A percentile compares a stretch with the other conserved stretches of the same genome.
These are phyloP conservation scores for Mycena albidolilacea DNA, from an alignment of 768 basidiomycete species.

Conservation along the genomic window DNA sequence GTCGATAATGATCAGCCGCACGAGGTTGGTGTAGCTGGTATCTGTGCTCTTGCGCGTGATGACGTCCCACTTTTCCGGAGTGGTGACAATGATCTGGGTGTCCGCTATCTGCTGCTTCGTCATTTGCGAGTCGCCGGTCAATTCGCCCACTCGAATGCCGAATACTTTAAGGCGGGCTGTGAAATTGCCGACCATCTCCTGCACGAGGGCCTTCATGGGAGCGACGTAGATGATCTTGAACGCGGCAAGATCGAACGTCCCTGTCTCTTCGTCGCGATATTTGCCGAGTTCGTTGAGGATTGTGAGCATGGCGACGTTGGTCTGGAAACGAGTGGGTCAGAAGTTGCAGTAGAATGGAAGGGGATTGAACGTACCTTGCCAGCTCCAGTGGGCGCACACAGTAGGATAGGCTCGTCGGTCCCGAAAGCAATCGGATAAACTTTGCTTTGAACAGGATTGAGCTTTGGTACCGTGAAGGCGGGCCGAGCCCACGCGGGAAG, in stretches of 20 bases:
- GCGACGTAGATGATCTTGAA: slow-evolving; percentile 99
- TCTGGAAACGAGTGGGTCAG: slow-evolving; percentile 63
- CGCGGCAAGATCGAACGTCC: slow-evolving; percentile 84
- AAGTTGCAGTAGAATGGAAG: background rate
- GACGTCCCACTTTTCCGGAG: slow-evolving; percentile 99
- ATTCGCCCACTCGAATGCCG: slow-evolving; percentile 91
- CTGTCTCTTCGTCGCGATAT: slow-evolving; percentile 86
- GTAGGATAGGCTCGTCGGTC: slow-evolving; percentile 92
- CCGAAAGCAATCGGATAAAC: slow-evolving; percentile 94
- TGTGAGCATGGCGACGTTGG: slow-evolving; percentile 97
- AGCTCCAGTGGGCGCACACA: slow-evolving; percentile 98
- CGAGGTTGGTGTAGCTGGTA: slow-evolving; percentile 96
- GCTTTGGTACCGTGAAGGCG: slow-evolving; percentile 85
- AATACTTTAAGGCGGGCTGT: slow-evolving; percentile 75
- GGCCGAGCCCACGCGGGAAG: slow-evolving; percentile 90
- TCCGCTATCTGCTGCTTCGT: slow-evolving; percentile 98
- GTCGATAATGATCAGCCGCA: slow-evolving; percentile 96
- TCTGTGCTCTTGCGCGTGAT: slow-evolving; percentile 98
- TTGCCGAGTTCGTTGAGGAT: slow-evolving; percentile 93
- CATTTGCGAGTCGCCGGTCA: slow-evolving; percentile 98
- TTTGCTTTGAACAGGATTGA: slow-evolving; percentile 96
- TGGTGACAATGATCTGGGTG: slow-evolving; percentile 98
- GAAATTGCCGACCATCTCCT: slow-evolving; percentile 99
- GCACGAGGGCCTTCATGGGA: slow-evolving; percentile 99
- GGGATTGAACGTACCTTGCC: slow-evolving; percentile 86